phyloP scores from a whole-genome alignment of 306 rosid genomes.

The Quercus mongolica region DNA sequence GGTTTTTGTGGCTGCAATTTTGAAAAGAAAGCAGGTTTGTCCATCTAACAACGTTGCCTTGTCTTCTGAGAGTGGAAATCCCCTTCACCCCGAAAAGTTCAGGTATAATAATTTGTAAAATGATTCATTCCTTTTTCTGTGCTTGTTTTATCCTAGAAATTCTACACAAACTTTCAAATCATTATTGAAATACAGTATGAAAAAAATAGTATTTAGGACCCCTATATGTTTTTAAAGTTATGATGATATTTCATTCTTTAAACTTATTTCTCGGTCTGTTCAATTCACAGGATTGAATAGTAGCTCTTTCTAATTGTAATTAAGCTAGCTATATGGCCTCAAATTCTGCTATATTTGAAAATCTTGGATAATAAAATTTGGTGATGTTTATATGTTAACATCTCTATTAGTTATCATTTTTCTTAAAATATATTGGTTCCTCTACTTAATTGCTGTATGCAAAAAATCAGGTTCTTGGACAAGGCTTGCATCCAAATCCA shows the following conservation, averaged over 20 bases:
- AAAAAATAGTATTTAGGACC: not conserved
- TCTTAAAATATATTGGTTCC: not conserved
- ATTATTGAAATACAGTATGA: not conserved
- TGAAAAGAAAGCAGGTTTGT: slow-evolving; percentile 60
- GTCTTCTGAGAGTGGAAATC: slow-evolving; percentile 26
- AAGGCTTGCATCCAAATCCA: slow-evolving; percentile 69
- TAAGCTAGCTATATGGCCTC: not conserved
- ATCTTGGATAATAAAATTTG: not conserved
- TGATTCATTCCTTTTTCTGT: not conserved
- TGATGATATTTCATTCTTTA: no score
- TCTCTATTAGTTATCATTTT: not conserved
- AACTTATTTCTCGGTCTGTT: no score
- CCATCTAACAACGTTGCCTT: slow-evolving; percentile 42
- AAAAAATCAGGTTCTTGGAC: slow-evolving; percentile 68
- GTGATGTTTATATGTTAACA: not conserved
- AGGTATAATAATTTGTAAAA: slow-evolving; percentile 32
- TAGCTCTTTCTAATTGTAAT: no score
- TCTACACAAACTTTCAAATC: not conserved
- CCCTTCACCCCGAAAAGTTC: slow-evolving; percentile 53
- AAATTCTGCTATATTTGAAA: not conserved
- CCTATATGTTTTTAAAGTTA: no score
- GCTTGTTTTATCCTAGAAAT: not conserved
- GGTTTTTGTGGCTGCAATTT: slow-evolving; percentile 90
- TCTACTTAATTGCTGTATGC: not conserved
- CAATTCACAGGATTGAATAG: not conserved